These are phyloP conservation scores for Boletus pseudopeckii DNA, from an alignment of 768 basidiomycete species.

Conservation along the genomic window DNA sequence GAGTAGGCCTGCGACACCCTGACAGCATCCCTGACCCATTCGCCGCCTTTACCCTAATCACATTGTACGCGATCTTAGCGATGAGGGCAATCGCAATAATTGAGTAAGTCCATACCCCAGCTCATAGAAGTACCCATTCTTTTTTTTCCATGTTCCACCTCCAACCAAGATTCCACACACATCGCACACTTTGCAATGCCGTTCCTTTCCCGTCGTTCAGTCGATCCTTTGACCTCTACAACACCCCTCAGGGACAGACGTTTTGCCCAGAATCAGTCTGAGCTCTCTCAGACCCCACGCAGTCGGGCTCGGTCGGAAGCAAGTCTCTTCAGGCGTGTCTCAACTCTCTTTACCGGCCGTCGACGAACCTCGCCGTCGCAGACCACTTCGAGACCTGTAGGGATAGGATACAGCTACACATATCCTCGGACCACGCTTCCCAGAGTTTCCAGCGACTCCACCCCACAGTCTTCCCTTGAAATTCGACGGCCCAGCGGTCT, in stretches of 20 bases:
- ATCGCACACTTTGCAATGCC: constrained; percentile 15
- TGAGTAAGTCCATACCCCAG: constrained; percentile 4
- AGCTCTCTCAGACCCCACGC: constrained; percentile 11
- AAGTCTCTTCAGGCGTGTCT: constrained; percentile 28
- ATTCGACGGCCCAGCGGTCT: constrained; percentile 32
- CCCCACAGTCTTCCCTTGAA: constrained; percentile 26
- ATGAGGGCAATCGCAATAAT: constrained; percentile 15
- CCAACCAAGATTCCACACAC: not conserved
- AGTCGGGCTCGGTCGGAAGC: constrained; percentile 25
- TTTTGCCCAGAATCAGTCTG: not conserved
- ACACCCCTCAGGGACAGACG: constrained; percentile 1
- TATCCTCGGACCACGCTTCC: constrained; percentile 13
- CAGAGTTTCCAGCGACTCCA: constrained; percentile 22
- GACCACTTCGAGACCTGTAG: not conserved
- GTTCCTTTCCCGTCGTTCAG: constrained; percentile 30
- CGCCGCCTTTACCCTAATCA: constrained; percentile 9
- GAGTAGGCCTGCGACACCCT: constrained; percentile 13
- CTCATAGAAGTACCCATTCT: not conserved
- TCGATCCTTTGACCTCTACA: constrained; percentile 18
- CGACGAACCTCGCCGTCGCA: constrained; percentile 15
- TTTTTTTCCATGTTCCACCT: constrained; percentile 16
- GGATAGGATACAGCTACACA: constrained; percentile 18
- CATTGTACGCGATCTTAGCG: constrained; percentile 18
- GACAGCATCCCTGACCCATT: constrained; percentile 12
- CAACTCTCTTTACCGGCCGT: constrained; percentile 24